These are phyloP conservation scores for Fusarium musae DNA, from an alignment of 2,329 filamentous ascomycete genomes.

Conservation along the genomic window DNA sequence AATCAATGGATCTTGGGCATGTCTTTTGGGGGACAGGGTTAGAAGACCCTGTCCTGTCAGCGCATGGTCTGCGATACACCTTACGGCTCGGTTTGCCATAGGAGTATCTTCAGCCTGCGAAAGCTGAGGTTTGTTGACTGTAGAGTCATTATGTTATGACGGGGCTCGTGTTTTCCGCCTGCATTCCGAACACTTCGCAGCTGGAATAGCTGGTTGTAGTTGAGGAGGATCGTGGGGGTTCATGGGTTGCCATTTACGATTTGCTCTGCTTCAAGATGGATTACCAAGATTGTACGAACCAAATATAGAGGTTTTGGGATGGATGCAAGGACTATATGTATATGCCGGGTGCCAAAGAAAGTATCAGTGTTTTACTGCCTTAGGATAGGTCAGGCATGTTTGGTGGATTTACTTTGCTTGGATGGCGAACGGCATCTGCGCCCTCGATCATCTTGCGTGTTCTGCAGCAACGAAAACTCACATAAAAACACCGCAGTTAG, in stretches of 20 bases:
- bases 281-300: background rate
- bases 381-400: background rate
- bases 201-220: background rate
- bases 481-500: background rate
- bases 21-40: background rate
- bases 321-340: background rate
- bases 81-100: no score
- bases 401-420: background rate
- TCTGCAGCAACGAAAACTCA: background rate
- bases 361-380: no score
- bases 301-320: background rate
- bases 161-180: background rate
- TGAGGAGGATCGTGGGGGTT: no score
- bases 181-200: background rate
- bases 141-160: background rate
- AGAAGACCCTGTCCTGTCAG: background rate
- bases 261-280: background rate
- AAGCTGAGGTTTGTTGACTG: background rate
- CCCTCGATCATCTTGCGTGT: slow-evolving; percentile 1
- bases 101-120: background rate
- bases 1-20: background rate
- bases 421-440: background rate
- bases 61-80: background rate
- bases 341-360: background rate
- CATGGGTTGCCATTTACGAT: background rate